These are phyloP conservation scores for Venustampulla echinocandica DNA, from an alignment of 495 filamentous ascomycete genomes.

Conservation along the genomic window DNA sequence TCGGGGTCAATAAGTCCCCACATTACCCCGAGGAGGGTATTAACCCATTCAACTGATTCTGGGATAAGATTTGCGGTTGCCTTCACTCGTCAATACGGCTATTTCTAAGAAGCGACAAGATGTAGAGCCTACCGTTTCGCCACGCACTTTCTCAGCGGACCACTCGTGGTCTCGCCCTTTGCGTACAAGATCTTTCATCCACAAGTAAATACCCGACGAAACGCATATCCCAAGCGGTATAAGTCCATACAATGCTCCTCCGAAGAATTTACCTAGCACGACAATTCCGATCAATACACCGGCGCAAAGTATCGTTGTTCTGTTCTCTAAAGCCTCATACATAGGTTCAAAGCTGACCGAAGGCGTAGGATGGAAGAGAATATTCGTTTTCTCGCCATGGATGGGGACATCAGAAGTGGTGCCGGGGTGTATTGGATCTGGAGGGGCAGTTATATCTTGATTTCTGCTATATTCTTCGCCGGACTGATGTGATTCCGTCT, in stretches of 20 bases:
- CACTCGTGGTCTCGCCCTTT: conserved; percentile 81
- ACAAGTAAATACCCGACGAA: conserved; percentile 68
- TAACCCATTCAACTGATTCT: conserved; percentile 94
- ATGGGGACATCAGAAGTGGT: conserved; percentile 90
- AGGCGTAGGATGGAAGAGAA: conserved; percentile 91
- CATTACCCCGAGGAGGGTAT: conserved; percentile 67
- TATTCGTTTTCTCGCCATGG: conserved; percentile 90
- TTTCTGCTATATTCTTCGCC: conserved; percentile 68
- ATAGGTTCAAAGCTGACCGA: conserved; percentile 79
- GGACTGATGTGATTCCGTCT: conserved; percentile 38
- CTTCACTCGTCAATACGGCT: conserved; percentile 30
- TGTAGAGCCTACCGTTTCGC: conserved; percentile 55
- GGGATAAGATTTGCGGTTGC: conserved; percentile 77
- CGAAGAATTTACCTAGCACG: conserved; percentile 69
- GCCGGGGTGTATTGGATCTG: conserved; percentile 70
- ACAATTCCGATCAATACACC: conserved; percentile 64
- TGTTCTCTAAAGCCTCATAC: conserved; percentile 65
- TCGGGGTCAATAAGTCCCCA: conserved; percentile 92
- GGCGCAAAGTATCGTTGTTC: conserved; percentile 57
- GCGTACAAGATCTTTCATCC: conserved; percentile 76
- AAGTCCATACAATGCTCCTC: conserved; percentile 65
- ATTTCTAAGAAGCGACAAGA: not conserved
- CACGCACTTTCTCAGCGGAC: conserved; percentile 76
- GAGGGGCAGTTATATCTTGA: conserved; percentile 86
- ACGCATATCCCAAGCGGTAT: conserved; percentile 62